Evolutionary conservation across 2,329 filamentous ascomycete genomes (phyloP), one percentile per base, ranked within the genome.

Genomic region (Beauveria pseudobassiana): DNA sequence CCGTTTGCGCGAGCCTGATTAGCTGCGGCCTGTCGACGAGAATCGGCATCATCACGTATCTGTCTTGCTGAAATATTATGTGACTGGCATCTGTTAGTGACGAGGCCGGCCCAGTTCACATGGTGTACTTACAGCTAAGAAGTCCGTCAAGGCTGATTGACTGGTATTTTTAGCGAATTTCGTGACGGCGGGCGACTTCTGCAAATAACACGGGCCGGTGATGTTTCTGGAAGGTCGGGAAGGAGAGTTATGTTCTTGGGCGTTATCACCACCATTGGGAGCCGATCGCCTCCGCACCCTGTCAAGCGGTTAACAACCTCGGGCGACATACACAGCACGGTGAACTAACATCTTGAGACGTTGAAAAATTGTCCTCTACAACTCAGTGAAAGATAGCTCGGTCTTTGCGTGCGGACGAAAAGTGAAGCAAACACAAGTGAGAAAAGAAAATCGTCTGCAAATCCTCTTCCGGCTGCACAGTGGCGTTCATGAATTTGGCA

Each of bases 41-140:
- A 71, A 38, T 80, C 77, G 20, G 81, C 81, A 64, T 82, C 77
- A 22, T 75, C 70, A 42, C 79, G 77, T 62, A 86, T 86, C 63
- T 82, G 78, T 30, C 76, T 72, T 2, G 83, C 82, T 24, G 84
- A 90, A 66, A 91, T 91, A 68, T 90, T 90, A 72, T 90, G 87
- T 2, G 87, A 84, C 82, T 88, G 40, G 14, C 20, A 5, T 8
- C 16, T 40, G 60, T 74, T 53, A 74, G 68, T 4, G 28, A 28
- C 40, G 34, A 16, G 30, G n/a, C 26, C 8, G 53, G 45, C 24
- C 45, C 20, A 20, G 20, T 38, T 28, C 22, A 40, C 5, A 28
- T 42, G 9, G 22, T 18, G 48, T 34, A 67, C 77, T 65, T 65
- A 80, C 78, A 26, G 80, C 80, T 49, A 83, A 71, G 63, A 81